Evolutionary conservation across 768 basidiomycete species (phyloP).

Genomic region (Phallus indusiatus): DNA sequence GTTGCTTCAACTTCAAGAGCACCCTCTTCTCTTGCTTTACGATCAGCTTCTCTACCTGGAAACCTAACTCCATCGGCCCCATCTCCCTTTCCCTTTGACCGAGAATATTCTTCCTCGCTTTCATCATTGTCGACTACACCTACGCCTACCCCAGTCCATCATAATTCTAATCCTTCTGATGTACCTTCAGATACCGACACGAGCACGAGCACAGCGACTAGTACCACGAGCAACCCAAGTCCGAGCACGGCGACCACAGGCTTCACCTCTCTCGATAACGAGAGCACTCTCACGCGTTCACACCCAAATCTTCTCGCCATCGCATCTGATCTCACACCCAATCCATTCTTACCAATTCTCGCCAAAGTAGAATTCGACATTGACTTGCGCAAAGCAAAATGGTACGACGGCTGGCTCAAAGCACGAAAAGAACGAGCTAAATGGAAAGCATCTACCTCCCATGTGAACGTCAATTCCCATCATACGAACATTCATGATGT

Average conservation of each 20-base stretch:
- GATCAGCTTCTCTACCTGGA: background rate
- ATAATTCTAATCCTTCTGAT: background rate
- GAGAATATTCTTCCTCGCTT: background rate
- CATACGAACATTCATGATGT: background rate
- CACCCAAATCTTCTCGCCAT: constrained; percentile 24
- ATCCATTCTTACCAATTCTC: constrained; percentile 69
- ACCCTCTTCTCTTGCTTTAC: background rate
- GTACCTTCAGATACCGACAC: background rate
- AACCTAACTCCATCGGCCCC: constrained; percentile 9
- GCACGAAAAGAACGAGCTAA: constrained; percentile 35
- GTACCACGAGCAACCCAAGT: constrained; percentile 23
- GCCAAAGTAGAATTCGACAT: constrained; percentile 96
- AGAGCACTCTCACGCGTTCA: constrained; percentile 3
- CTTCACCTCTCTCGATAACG: constrained; percentile 13
- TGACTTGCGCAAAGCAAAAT: constrained; percentile 65
- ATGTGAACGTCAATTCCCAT: background rate
- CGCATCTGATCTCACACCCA: constrained; percentile 51
- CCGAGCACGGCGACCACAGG: constrained; percentile 48
- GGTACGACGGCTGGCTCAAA: constrained; percentile 81
- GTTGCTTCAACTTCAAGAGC: constrained; percentile 19
- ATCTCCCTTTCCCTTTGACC: background rate
- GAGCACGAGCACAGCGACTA: background rate
- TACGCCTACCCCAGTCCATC: background rate
- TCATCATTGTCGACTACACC: background rate
- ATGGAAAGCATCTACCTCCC: background rate